A percentile compares a stretch with the other conserved stretches of the same genome.
phyloP scores from a whole-genome alignment of 2,329 filamentous ascomycete genomes.

The Fusarium poae region DNA sequence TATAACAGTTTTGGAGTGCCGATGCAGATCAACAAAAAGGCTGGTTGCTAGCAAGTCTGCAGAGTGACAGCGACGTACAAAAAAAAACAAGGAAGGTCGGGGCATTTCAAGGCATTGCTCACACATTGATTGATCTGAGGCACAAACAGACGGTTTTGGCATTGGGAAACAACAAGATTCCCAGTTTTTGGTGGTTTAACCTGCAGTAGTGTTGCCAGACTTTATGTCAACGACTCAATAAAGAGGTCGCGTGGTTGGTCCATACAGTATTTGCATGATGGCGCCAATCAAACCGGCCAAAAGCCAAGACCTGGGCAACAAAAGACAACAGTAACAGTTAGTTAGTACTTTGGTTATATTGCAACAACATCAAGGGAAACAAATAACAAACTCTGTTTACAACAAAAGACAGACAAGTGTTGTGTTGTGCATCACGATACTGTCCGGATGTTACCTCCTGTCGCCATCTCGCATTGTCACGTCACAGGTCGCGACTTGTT shows the following conservation, averaged over 20 bases:
- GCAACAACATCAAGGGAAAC: not conserved
- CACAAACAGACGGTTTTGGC: constrained; percentile 19
- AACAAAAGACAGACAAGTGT: not conserved
- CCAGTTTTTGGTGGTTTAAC: constrained; percentile 25
- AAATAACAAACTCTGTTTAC: constrained; percentile 5
- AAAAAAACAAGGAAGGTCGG: constrained; percentile 7
- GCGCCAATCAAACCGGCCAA: constrained; percentile 3
- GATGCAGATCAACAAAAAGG: constrained; percentile 19
- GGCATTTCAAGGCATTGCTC: constrained; percentile 15
- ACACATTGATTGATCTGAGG: constrained; percentile 19
- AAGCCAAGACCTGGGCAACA: constrained; percentile 28
- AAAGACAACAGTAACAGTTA: not conserved
- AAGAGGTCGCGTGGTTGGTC: constrained; percentile 22
- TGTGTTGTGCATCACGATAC: constrained; percentile 1
- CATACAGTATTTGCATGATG: not conserved
- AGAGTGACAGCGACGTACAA: not conserved
- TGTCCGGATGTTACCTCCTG: constrained; percentile 10
- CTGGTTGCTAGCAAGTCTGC: constrained; percentile 3
- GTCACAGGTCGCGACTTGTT: constrained; percentile 35
- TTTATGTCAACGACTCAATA: constrained; percentile 30
- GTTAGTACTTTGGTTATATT: not conserved
- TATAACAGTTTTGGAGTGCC: not conserved
- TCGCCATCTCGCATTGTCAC: constrained; percentile 33
- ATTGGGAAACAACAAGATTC: constrained; percentile 20
- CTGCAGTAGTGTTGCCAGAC: constrained; percentile 23